A percentile compares a stretch with the other conserved stretches of the same genome.
Conservation (phyloP, 2,329 filamentous ascomycete species). For the Aspergillus proliferans region DNA sequence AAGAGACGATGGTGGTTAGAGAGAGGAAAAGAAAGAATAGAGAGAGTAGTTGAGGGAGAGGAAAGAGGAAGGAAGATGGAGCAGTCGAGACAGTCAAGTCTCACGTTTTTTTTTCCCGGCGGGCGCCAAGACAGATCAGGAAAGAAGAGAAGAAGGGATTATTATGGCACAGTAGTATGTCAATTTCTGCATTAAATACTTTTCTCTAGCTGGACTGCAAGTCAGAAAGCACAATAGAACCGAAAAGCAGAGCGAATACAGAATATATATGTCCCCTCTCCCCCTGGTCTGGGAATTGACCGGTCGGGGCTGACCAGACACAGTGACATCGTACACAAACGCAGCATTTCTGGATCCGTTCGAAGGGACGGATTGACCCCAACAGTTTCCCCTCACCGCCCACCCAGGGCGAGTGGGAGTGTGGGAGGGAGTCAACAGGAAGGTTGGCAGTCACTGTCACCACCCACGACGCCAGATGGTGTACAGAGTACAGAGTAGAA, state of each 20-base stretch:
- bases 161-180: neutral
- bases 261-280: too few species aligned
- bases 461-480: neutral
- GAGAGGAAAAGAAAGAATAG: slow-evolving; percentile 1
- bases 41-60: neutral
- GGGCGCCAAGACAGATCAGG: neutral
- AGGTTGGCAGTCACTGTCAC: neutral
- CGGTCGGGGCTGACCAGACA: too few species aligned
- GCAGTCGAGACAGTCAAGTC: neutral
- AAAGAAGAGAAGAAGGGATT: neutral
- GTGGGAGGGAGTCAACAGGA: neutral
- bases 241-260: too few species aligned
- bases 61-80: neutral
- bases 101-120: neutral
- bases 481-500: neutral
- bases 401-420: neutral
- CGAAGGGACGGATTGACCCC: neutral
- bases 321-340: neutral
- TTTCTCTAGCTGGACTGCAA: too few species aligned
- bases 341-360: neutral
- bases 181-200: too few species aligned
- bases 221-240: too few species aligned
- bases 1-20: neutral
- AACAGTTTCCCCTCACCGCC: neutral
- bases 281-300: too few species aligned